Evolutionary conservation across 805 yeast species (phyloP).

Genomic region (Ogataea sp.): DNA sequence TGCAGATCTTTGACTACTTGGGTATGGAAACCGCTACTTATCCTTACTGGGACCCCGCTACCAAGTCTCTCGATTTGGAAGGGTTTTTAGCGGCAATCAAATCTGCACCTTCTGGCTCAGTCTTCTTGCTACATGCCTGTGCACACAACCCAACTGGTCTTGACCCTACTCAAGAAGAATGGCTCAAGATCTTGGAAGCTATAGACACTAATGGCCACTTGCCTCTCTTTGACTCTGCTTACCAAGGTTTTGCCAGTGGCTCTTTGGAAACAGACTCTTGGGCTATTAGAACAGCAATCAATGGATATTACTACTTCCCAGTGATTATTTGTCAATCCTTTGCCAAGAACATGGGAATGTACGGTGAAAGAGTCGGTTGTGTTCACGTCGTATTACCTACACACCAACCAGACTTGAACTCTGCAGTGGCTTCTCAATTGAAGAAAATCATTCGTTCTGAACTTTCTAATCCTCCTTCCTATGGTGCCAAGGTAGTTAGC

Average conservation of each 20-base stretch:
- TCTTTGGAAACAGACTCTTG: conserved; percentile 75
- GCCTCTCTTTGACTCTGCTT: conserved; percentile 87
- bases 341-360: conserved; percentile 94
- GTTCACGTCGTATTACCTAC: conserved; percentile 63
- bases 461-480: conserved; percentile 90
- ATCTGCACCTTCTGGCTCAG: conserved; percentile 65
- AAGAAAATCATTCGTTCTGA: conserved; percentile 72
- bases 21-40: conserved; percentile 65
- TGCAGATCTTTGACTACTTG: conserved; percentile 64
- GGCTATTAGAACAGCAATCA: conserved; percentile 64
- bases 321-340: conserved; percentile 85
- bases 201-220: conserved; percentile 58
- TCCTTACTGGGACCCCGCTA: conserved; percentile 77
- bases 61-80: conserved; percentile 62
- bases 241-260: conserved; percentile 96
- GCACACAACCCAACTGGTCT: conserved; percentile 98
- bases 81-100: conserved; percentile 60
- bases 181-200: conserved; percentile 63
- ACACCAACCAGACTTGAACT: conserved; percentile 31
- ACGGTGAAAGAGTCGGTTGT: conserved; percentile 96
- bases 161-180: conserved; percentile 79
- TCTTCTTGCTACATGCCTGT: conserved; percentile 84
- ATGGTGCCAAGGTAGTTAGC: conserved; percentile 89
- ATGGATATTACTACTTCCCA: conserved; percentile 40
- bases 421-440: conserved; percentile 68